phyloP scores from a whole-genome alignment of 176 grass and related monocot genomes.

The Poa pratensis region DNA sequence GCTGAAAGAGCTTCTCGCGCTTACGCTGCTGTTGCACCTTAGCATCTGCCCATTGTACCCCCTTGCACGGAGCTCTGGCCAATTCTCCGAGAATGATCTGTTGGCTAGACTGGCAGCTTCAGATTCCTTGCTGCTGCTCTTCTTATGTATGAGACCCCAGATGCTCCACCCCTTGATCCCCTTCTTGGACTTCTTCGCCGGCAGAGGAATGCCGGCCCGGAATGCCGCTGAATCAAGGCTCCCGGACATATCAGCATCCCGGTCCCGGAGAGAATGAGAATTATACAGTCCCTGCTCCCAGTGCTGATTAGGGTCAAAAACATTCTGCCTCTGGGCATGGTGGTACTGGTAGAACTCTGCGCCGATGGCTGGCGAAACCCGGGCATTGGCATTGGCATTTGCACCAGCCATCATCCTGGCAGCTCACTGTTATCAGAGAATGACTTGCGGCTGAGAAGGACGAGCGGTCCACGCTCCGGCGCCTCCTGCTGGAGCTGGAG shows the following conservation, averaged over 20 bases:
- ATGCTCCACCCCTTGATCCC: conserved; percentile 87
- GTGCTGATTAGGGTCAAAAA: conserved; percentile 43
- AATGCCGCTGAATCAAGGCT: conserved; percentile 54
- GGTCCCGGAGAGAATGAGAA: conserved; percentile 43
- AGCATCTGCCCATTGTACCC: conserved; percentile 62
- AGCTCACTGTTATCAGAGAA: conserved; percentile 41
- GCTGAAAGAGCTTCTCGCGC: conserved; percentile 65
- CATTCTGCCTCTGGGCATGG: conserved; percentile 30
- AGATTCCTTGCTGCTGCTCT: conserved; percentile 47
- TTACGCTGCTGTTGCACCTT: conserved; percentile 76
- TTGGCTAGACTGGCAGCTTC: conserved; percentile 41
- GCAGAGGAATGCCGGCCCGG: conserved; percentile 1
- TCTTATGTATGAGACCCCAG: conserved; percentile 75
- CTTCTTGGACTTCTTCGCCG: conserved; percentile 61
- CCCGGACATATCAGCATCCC: conserved; percentile 54
- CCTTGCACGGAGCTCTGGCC: conserved; percentile 59
- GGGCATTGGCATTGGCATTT: conserved; percentile 66
- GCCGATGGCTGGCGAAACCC: conserved; percentile 65
- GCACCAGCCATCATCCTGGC: conserved; percentile 17
- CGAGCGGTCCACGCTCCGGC: conserved; percentile 78
- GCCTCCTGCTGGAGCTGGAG: conserved; percentile 71
- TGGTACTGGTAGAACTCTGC: conserved; percentile 61
- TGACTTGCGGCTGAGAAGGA: conserved; percentile 52
- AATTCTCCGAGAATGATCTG: conserved; percentile 43
- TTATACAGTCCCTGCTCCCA: conserved; percentile 24